Evolutionary conservation across 768 basidiomycete genomes (phyloP), one percentile per base, ranked within the genome.

Genomic region (Trametes gibbosa): DNA sequence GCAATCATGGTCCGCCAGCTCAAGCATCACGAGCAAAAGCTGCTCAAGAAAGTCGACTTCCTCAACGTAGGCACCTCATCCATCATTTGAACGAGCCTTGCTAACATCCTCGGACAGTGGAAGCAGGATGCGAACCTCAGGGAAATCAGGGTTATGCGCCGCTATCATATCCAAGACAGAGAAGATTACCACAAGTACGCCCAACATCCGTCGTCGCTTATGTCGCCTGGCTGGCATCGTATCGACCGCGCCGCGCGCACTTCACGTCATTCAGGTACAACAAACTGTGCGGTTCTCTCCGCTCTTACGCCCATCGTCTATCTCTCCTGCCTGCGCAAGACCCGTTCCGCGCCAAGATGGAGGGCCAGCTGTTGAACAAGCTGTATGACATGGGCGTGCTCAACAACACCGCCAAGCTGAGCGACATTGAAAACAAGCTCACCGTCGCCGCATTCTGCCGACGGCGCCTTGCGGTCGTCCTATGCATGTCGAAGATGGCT

Each of bases 301-400:
- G 95, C 45, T 83, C 88, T 2, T 85, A 89, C 70, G 90, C 93
- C 0, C 94, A 98, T 74, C 85, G 92, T 21, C 70, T 98, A 46
- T 87, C 95, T 17, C 78, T 93, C 24, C 84, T 99, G 10, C 92
- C 97, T 1, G 79, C 91, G 0, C 85, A 92, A 65, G 96, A 98
- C 73, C 90, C 94, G 3, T 92, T 92, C 73, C 84, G 96, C 19
- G 62, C 85, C 5, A 83, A 86, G 56, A 92, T 91, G 84, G 90
- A 99, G 75, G 84, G 75, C 43, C 87, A 92, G 66, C 79, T 98
- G 21, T 84, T 99, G 53, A 88, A 91, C 60, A 98, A 98, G 73
- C 84, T 98, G 60, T 99, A 98, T 75, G 97, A 99, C 74, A 92
- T 96, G 80, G 97, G 96, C 58, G 85, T 98, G 53, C 81, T 99